phyloP scores from a whole-genome alignment of 495 filamentous ascomycete genomes.

The Hyaloscypha finlandica region DNA sequence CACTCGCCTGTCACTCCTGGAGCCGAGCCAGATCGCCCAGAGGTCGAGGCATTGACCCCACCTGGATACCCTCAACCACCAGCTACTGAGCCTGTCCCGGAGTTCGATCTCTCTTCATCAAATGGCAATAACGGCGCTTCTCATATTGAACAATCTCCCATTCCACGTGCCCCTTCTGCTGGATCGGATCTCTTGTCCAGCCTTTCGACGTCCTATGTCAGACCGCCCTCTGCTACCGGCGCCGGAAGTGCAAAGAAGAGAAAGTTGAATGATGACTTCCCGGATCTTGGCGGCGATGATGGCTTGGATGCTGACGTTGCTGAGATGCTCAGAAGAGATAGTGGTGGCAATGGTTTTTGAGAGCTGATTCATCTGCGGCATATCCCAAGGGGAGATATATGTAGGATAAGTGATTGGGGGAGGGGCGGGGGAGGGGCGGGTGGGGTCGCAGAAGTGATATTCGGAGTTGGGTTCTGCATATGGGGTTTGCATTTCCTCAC shows the following conservation, averaged over 20 bases:
- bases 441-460: background rate
- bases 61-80: slow-evolving; percentile 53
- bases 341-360: slow-evolving; percentile 13
- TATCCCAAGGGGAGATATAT: background rate
- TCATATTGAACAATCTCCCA: slow-evolving; percentile 14
- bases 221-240: slow-evolving; percentile 41
- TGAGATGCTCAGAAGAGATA: slow-evolving; percentile 67
- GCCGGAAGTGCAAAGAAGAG: slow-evolving; percentile 63
- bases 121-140: slow-evolving; percentile 30
- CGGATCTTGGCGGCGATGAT: slow-evolving; percentile 66
- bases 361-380: background rate
- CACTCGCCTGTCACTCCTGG: slow-evolving; percentile 37
- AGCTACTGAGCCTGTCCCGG: slow-evolving; percentile 28
- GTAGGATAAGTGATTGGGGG: background rate
- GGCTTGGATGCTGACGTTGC: slow-evolving; percentile 82
- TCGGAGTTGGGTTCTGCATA: background rate
- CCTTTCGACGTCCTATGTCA: slow-evolving; percentile 45
- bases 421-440: background rate
- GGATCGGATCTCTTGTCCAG: slow-evolving; percentile 54
- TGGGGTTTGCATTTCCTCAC: background rate
- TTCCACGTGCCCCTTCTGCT: slow-evolving; percentile 40
- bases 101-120: slow-evolving; percentile 34
- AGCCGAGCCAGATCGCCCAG: slow-evolving; percentile 64
- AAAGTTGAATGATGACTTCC: slow-evolving; percentile 70
- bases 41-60: slow-evolving; percentile 82